Base-by-base conservation (phyloP, 257 asterid species). In the Primulina tabacum region DNA sequence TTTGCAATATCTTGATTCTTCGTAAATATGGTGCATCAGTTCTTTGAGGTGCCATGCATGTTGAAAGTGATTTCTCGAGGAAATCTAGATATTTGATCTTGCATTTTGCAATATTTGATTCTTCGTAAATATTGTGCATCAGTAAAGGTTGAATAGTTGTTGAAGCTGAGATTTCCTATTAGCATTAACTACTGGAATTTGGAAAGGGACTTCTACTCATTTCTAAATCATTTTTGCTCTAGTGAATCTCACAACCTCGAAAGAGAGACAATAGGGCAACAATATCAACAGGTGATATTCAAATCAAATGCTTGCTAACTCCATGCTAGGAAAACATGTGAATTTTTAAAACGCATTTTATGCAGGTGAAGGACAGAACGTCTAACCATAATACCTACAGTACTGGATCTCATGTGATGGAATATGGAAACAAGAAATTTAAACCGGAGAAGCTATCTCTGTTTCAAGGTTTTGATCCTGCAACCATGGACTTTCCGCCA, bases 371-470 rank as follows among this genome's bases (percentile, higher is more conserved):
- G 76, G 87, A 73, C n/a, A 86, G 99, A 50, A 89, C 99, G 5
- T 90, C 97, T 6, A 81, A 90, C 77, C 73, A 71, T 80, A 71
- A 82, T 65, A 79, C 86, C 2, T 90, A 83, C 24, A 79, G 59
- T 26, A 50, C 73, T 2, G 97, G 99, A 69, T 93, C 99, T 57
- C 99, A 93, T 61, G 99, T 93, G 8, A 90, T 89, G 99, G 92
- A 90, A 37, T 93, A 90, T 14, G 99, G 99, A 17, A 89, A 77
- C 81, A 82, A 71, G 79, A 76, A 77, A 68, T 77, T 90, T 65
- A 88, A 87, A 73, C 47, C 81, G 0, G 91, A 89, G 60, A 88
- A 82, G 82, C 88, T 93, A 20, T 86, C 82, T 67, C 53, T 86
- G 75, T 90, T 84, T 77, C 97, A 80, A 67, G 99, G 99, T 14